Percentiles rank a stretch among this genome's conserved stretches.
Evolutionary conservation across 345 rosid genomes (phyloP).

Genomic region (Bretschneidera sinensis): DNA sequence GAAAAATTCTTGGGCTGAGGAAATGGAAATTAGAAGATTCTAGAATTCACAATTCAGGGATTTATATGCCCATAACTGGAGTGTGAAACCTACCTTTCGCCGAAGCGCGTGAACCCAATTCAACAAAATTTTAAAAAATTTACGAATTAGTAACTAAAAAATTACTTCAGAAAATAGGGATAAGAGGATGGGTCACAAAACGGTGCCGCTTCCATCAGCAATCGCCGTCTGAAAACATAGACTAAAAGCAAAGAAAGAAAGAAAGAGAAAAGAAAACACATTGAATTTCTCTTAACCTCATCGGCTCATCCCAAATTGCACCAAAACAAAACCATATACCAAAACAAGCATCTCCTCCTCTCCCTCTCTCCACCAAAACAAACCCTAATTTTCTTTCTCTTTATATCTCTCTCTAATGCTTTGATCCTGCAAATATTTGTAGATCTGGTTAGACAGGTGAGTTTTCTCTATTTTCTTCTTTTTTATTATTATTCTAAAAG

Average conservation of each 20-base stretch:
- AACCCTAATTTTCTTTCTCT: slow-evolving; percentile 28
- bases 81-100: too few species aligned
- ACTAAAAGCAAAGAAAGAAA: background rate
- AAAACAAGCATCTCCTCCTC: slow-evolving; percentile 8
- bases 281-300: slow-evolving; percentile 27
- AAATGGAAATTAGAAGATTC: too few species aligned
- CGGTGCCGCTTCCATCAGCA: slow-evolving; percentile 17
- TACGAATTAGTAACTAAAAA: too few species aligned
- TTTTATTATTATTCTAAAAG: background rate
- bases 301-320: slow-evolving; percentile 24
- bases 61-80: too few species aligned
- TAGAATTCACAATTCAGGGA: too few species aligned
- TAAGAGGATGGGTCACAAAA: background rate
- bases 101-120: too few species aligned
- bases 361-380: slow-evolving; percentile 13
- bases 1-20: too few species aligned
- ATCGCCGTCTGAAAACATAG: slow-evolving; percentile 20
- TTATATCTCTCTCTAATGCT: slow-evolving; percentile 10
- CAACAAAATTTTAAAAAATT: too few species aligned
- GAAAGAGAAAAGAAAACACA: slow-evolving; percentile 13
- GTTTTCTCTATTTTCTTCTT: background rate
- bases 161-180: too few species aligned
- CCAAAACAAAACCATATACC: slow-evolving; percentile 10
- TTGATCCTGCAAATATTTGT: slow-evolving; percentile 15
- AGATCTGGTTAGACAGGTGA: slow-evolving; percentile 30